Evolutionary conservation across 495 filamentous ascomycete species (phyloP).

Genomic region (Aspergillus saccharolyticus): DNA sequence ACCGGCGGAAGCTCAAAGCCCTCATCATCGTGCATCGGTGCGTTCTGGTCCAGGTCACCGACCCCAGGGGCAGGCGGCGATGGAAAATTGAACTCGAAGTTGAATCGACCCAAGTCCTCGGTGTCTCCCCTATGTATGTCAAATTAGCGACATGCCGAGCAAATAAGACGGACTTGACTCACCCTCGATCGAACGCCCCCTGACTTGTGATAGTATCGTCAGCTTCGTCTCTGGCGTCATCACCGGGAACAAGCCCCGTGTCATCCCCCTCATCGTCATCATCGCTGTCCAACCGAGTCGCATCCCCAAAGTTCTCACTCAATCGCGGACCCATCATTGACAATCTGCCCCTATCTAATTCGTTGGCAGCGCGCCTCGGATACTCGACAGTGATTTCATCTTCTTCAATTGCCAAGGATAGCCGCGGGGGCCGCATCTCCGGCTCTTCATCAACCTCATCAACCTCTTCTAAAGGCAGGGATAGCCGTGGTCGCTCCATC

Average conservation of each 20-base stretch:
- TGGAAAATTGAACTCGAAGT: conserved; percentile 43
- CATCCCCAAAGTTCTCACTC: conserved; percentile 58
- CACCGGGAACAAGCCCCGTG: conserved; percentile 34
- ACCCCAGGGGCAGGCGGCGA: conserved; percentile 25
- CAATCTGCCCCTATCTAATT: conserved; percentile 42
- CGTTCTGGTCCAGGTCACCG: conserved; percentile 27
- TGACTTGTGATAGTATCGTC: conserved; percentile 31
- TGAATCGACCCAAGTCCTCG: conserved; percentile 40
- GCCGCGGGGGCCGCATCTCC: conserved; percentile 53
- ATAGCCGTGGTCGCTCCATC: conserved; percentile 58
- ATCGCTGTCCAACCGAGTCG: conserved; percentile 44
- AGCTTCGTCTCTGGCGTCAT: conserved; percentile 31
- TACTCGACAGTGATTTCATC: conserved; percentile 71
- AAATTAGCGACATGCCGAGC: conserved; percentile 28
- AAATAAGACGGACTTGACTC: conserved; percentile 16
- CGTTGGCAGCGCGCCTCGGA: conserved; percentile 54
- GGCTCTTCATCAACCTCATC: conserved; percentile 51
- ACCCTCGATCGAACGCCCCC: conserved; percentile 42
- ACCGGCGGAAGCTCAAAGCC: conserved; percentile 34
- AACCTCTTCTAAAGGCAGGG: conserved; percentile 60
- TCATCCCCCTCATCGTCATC: conserved; percentile 42
- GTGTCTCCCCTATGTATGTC: conserved; percentile 38
- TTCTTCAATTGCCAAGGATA: conserved; percentile 60
- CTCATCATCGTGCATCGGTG: conserved; percentile 32
- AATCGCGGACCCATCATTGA: conserved; percentile 52